Evolutionary conservation across 2,329 filamentous ascomycete species (phyloP), one percentile per base, ranked within the genome.

Genomic region (Alternaria triticimaculans): DNA sequence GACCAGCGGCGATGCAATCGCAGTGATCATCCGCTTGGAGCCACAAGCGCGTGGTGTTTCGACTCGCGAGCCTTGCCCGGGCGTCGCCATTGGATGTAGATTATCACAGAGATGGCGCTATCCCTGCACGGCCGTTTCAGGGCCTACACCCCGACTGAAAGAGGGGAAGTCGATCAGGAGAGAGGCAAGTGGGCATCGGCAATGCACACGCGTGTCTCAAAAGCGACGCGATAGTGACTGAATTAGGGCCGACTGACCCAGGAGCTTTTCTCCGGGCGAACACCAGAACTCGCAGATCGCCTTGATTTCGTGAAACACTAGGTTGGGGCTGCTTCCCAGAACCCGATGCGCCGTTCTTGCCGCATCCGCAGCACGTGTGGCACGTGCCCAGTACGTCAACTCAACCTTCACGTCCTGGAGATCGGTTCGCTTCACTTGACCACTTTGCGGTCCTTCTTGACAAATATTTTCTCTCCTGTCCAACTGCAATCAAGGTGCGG

Each of bases 91-190:
- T 62, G 62, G 62, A 37, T 28, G 25, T 25, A 18, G 11, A 30
- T 25, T 26, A 25, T 33, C 20, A 49, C 26, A 46, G 53, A 26
- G 30, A 41, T 41, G 12, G 44, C 61, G 57, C 61, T 64, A 66
- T 43, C 18, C 26, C 60, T 61, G 61, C 61, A 66, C 54, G 61
- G 48, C 61, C 57, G 60, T 62, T 60, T 61, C 57, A 58, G 50
- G 54, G 51, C 45, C 18, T 41, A 48, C 46, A 51, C 55, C 33
- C 49, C 49, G 55, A 43, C 45, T 44, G 54, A 64, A 64, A 58
- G 58, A 54, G 58, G 62, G 62, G 58, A 58, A 62, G 53, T 48
- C 30, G 53, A 57, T 61, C 54, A 61, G 46, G 46, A 61, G 61
- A 50, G 55, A 30, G 28, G 28, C n/a, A 60, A 37, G 26, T 63